phyloP scores from a whole-genome alignment of 805 yeast genomes.

The Scheffersomyces ergatensis region DNA sequence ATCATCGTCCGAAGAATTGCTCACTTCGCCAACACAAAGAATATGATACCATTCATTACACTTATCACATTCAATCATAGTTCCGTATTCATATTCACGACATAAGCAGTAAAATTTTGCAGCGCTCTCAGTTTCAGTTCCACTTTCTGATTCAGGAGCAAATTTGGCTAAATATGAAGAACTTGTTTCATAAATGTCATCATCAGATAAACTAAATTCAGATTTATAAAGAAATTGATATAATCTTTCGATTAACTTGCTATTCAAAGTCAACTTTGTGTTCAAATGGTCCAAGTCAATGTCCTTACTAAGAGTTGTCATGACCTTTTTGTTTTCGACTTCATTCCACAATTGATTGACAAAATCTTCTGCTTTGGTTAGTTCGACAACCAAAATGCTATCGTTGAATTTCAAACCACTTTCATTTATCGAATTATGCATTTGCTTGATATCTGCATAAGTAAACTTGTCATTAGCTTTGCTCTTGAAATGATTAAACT shows the following conservation, averaged over 20 bases:
- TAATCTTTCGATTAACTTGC: constrained; percentile 16
- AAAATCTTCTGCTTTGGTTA: constrained; percentile 23
- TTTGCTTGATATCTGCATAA: constrained; percentile 21
- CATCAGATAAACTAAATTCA: constrained; percentile 24
- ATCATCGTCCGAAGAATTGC: constrained; percentile 15
- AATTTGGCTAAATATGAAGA: constrained; percentile 18
- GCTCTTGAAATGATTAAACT: constrained; percentile 8
- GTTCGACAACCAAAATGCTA: constrained; percentile 8
- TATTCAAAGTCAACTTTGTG: constrained; percentile 16
- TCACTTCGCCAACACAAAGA: constrained; percentile 44
- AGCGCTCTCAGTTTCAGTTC: constrained; percentile 10
- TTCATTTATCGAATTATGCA: constrained; percentile 18
- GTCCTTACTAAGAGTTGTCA: constrained; percentile 16
- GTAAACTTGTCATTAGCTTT: constrained; percentile 6
- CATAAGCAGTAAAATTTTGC: constrained; percentile 55
- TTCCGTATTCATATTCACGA: constrained; percentile 55
- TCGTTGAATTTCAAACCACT: constrained; percentile 17
- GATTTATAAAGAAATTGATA: constrained; percentile 17
- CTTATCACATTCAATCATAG: constrained; percentile 67
- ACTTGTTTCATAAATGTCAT: constrained; percentile 22
- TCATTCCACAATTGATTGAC: constrained; percentile 11
- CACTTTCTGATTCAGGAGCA: constrained; percentile 7
- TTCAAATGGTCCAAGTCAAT: constrained; percentile 12
- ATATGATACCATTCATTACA: constrained; percentile 76
- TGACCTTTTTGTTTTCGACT: constrained; percentile 11